Percentiles rank a stretch among this genome's conserved stretches.
phyloP scores from a whole-genome alignment of 2,329 filamentous ascomycete species.

The Botrytis elliptica region DNA sequence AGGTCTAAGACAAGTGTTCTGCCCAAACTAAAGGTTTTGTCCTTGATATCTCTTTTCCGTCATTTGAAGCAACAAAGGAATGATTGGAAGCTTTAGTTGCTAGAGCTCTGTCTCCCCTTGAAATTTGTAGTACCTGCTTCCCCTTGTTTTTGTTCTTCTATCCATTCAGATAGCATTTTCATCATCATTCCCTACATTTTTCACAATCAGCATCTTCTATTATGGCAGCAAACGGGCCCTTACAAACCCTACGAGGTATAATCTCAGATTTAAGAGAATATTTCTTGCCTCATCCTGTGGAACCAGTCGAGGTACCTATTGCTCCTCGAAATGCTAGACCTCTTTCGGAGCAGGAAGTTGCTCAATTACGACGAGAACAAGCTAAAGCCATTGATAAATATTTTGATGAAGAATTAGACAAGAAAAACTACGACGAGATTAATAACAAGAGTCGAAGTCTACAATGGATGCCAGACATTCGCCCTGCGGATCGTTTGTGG shows the following conservation, averaged over 20 bases:
- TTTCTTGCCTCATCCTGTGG: conserved; percentile 1
- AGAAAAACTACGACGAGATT: conserved; percentile 9
- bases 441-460: conserved; percentile 9
- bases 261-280: conserved; percentile 2
- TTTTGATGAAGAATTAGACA: conserved; percentile 20
- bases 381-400: conserved; percentile 19
- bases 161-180: conserved; percentile 9
- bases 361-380: conserved; percentile 12
- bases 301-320: neutral
- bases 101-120: neutral
- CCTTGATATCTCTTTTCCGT: neutral
- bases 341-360: neutral
- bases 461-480: conserved; percentile 19
- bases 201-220: neutral
- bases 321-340: neutral
- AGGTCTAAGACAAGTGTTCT: neutral
- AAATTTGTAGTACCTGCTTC: neutral
- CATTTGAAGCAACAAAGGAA: conserved; percentile 9
- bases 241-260: neutral
- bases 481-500: neutral
- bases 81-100: neutral
- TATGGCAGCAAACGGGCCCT: neutral
- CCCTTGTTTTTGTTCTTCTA: conserved; percentile 2
- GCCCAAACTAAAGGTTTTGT: neutral
- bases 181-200: neutral